Evolutionary conservation across 129 eudicot genomes (phyloP).

Genomic region (Pseudognaphalium luteoalbum): DNA sequence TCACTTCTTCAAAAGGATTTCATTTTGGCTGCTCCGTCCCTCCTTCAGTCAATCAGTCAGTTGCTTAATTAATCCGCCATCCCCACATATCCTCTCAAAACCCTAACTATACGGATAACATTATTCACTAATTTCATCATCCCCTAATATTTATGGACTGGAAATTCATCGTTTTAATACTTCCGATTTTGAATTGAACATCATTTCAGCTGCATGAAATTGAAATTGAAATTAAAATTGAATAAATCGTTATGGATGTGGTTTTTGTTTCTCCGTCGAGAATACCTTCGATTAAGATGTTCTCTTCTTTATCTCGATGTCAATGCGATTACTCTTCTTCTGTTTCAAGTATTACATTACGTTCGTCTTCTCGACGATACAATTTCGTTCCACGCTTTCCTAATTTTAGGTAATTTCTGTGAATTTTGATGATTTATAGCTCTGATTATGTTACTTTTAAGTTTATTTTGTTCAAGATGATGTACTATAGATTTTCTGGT

Average conservation of each 20-base stretch:
- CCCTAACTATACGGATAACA: background rate
- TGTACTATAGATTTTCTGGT: too few relatives aligned
- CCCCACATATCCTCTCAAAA: background rate
- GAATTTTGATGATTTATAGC: too few relatives aligned
- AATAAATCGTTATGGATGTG: background rate
- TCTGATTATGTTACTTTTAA: too few relatives aligned
- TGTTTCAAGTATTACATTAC: conserved; percentile 17
- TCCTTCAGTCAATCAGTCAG: background rate
- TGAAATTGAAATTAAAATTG: background rate
- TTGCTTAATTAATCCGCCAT: background rate
- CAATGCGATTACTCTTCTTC: conserved; percentile 1
- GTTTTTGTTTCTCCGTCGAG: background rate
- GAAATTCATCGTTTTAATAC: background rate
- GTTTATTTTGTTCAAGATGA: background rate
- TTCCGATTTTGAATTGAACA: too few relatives aligned
- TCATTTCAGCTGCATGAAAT: background rate
- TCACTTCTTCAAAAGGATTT: background rate
- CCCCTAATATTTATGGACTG: background rate
- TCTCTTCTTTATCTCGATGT: background rate
- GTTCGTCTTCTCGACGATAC: conserved; percentile 30
- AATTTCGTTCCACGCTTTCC: conserved; percentile 12
- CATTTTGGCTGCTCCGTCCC: background rate
- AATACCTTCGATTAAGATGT: background rate
- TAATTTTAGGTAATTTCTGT: conserved; percentile 40
- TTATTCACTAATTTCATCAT: background rate